A percentile compares a stretch with the other conserved stretches of the same genome.
phyloP scores from a whole-genome alignment of 2,329 filamentous ascomycete genomes.

The Fusarium transvaalense region DNA sequence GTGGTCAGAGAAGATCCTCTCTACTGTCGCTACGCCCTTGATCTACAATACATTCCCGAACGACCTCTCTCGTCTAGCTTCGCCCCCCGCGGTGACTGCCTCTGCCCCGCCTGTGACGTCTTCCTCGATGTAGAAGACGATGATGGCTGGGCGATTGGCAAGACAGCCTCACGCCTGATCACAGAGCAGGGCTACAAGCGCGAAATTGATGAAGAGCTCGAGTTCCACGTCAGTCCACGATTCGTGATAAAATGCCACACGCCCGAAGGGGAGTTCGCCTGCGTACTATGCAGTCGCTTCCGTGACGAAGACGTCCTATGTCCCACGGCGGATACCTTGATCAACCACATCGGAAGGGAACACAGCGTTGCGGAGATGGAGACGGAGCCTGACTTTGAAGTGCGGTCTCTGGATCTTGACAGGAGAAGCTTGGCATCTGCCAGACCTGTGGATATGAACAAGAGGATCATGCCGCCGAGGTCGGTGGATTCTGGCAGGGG shows the following conservation, averaged over 20 bases:
- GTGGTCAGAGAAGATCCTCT: constrained; percentile 28
- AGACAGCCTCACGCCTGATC: constrained; percentile 27
- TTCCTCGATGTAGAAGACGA: constrained; percentile 35
- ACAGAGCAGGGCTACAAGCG: constrained; percentile 31
- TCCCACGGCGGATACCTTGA: constrained; percentile 32
- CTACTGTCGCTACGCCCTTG: constrained; percentile 44
- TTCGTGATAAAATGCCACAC: constrained; percentile 46
- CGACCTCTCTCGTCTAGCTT: constrained; percentile 36
- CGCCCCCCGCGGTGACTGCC: constrained; percentile 28
- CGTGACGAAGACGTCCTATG: constrained; percentile 41
- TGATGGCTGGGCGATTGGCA: constrained; percentile 42
- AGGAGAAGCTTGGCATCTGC: not conserved
- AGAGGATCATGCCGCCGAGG: constrained; percentile 18
- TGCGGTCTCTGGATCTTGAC: constrained; percentile 31
- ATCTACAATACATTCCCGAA: constrained; percentile 35
- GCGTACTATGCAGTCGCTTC: constrained; percentile 39
- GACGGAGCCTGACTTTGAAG: constrained; percentile 39
- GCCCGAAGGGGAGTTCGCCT: constrained; percentile 43
- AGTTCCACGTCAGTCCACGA: constrained; percentile 41
- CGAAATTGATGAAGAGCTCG: constrained; percentile 43
- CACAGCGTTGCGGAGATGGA: constrained; percentile 41
- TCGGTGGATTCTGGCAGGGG: constrained; percentile 8
- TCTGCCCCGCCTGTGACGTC: constrained; percentile 40
- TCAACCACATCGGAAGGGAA: constrained; percentile 39
- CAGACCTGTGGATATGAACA: constrained; percentile 11